Conservation (phyloP, 2,329 filamentous ascomycete genomes). For the Sphaerulina populicola region DNA sequence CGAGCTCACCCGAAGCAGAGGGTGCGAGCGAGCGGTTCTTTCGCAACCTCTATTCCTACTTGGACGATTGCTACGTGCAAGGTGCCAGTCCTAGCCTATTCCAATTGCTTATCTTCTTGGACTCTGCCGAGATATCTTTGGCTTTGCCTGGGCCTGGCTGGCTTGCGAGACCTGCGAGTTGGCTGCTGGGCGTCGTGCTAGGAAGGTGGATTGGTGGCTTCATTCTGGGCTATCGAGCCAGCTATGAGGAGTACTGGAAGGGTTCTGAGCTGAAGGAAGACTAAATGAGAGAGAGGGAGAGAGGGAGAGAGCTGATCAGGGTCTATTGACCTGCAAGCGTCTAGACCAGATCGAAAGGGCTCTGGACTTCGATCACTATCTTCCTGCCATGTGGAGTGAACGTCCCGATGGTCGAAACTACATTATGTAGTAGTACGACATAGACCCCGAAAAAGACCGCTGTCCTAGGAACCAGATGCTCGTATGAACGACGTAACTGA, state of each 20-base stretch:
- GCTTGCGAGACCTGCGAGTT: constrained; percentile 22
- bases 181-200: constrained; percentile 24
- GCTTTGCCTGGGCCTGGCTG: constrained; percentile 25
- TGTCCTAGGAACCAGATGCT: too few species aligned
- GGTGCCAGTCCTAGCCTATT: constrained; percentile 21
- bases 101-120: constrained; percentile 26
- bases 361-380: too few species aligned
- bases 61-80: constrained; percentile 27
- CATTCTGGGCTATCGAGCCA: constrained; percentile 18
- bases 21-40: constrained; percentile 27
- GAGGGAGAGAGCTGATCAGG: too few species aligned
- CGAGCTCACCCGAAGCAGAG: constrained; percentile 13
- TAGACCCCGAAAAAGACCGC: too few species aligned
- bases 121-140: constrained; percentile 26
- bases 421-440: too few species aligned
- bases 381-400: too few species aligned
- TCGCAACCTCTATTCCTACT: constrained; percentile 27
- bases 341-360: too few species aligned
- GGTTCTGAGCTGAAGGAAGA: constrained; percentile 1
- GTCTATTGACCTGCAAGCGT: too few species aligned
- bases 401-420: too few species aligned
- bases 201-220: constrained; percentile 23
- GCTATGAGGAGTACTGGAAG: constrained; percentile 21
- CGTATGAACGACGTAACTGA: too few species aligned
- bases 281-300: not conserved